Evolutionary conservation across 2,329 filamentous ascomycete species (phyloP), one percentile per base, ranked within the genome.

Genomic region (Colletotrichum sp.): DNA sequence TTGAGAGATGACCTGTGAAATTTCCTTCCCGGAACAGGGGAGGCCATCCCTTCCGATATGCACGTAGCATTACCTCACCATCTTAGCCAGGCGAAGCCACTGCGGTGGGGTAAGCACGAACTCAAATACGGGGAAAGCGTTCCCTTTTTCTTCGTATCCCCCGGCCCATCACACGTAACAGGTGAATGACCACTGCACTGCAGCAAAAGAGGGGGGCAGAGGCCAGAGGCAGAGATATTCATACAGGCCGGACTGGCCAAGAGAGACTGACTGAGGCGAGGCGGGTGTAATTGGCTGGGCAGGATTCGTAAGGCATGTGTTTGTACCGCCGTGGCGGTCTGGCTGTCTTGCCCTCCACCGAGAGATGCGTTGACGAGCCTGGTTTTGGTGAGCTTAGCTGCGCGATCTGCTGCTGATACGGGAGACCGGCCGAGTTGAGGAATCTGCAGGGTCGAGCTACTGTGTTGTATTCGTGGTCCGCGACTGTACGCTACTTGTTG

Each of bases 51-150:
- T 75, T 75, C 73, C 64, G 64, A 75, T 75, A 68, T 75, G 73
- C 73, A 75, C 55, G 70, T 73, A 52, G 70, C 68, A 73, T 73
- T 73, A 73, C 70, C 73, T 73, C 73, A 73, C 64, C 64, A 75
- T 24, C 57, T 75, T 36, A 68, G 70, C 73, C 72, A 48, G 70
- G 73, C 70, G 44, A 73, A 75, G 73, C 70, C 70, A 73, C 70
- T 26, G 70, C 48, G 55, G 68, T 75, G 73, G 73, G 73, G 73
- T 65, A 65, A 34, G 48, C 26, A 68, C 34, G 64, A 73, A 68
- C 30, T 60, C 64, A 73, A 73, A 75, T 73, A 75, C 70, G 64
- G 73, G 73, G 70, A 67, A 60, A 57, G 64, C 44, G 32, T 66
- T 44, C 72, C 64, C 32, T 72, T n/a, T 67, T 68, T 57, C 73